phyloP scores from a whole-genome alignment of 441 rosid genomes.

The Populus tomentosa region DNA sequence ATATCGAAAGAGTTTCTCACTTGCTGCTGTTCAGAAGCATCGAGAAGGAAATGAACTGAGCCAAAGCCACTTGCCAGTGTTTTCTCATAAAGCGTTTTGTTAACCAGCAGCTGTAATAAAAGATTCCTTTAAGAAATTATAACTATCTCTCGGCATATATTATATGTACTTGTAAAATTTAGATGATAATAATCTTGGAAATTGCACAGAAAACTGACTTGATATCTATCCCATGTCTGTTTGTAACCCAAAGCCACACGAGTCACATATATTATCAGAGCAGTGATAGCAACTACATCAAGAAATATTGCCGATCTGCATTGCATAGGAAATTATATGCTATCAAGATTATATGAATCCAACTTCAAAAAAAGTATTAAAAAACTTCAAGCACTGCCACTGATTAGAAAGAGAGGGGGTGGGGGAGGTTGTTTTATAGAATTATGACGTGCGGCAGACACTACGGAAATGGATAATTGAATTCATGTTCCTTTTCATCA shows the following conservation, averaged over 20 bases:
- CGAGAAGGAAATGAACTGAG: conserved; percentile 90
- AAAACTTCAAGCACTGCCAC: background rate
- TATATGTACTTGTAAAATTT: background rate
- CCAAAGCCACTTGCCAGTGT: conserved; percentile 98
- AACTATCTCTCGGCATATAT: background rate
- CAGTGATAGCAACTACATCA: conserved; percentile 77
- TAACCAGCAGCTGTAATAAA: conserved; percentile 71
- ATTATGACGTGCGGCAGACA: background rate
- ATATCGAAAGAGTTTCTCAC: conserved; percentile 33
- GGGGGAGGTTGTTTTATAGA: background rate
- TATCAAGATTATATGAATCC: conserved; percentile 1
- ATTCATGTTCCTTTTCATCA: background rate
- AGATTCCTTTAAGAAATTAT: conserved; percentile 15
- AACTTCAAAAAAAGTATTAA: conserved; percentile 3
- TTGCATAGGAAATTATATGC: conserved; percentile 2
- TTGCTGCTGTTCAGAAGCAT: conserved; percentile 97
- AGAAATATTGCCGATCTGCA: conserved; percentile 85
- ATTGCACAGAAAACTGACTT: conserved; percentile 43
- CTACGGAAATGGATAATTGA: background rate
- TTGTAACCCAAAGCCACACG: conserved; percentile 96
- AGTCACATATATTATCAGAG: conserved; percentile 69
- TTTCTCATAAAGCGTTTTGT: conserved; percentile 93
- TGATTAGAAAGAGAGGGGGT: background rate
- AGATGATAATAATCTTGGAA: conserved; percentile 1
- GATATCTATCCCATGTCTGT: conserved; percentile 97